Base-by-base conservation (phyloP, 352 stramenopile genomes). In the Phytopythium cucurbitacearum region DNA sequence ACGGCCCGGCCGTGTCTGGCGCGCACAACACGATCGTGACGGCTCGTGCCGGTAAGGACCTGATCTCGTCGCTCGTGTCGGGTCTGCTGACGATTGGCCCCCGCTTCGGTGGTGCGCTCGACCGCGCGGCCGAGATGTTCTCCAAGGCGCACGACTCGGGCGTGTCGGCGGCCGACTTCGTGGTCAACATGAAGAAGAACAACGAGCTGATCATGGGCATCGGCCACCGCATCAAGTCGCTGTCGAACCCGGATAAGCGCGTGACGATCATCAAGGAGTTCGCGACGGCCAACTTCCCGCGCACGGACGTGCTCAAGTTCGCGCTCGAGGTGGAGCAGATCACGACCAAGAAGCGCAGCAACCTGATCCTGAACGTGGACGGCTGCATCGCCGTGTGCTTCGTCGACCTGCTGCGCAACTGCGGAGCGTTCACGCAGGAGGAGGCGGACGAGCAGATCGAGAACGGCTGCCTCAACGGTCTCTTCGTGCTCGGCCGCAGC, bases 121-220 rank as follows among this genome's bases (percentile, higher is more conserved):
- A 99, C 67, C 93, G 97, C 63, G 91, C 93, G 15, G 94, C 93
- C 34, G 78, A 85, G 62, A 97, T 97, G 88, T 98, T 98, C 59
- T 89, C 80, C 28, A 75, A 87, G 53, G 93, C 91, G 21, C 84
- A 86, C 59, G 93, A 98, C 73, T 85, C 80, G 52, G 92, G 94
- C 21, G 48, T 96, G 34, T 87, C 90, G 33, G 83, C 94, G 0
- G 59, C 71, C 8, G 82, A 96, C 43, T 99, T 98, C 65, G 94
- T 99, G 11, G 89, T 95, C 57, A 84, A 93, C 52, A 98, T 98
- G 92, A 88, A 93, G 56, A 85, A 86, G 51, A 76, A 97, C 53
- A 97, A 97, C 75, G 93, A 98, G 70, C 82, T 98, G 7, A 98
- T 98, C 62, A 98, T 98, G 94, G 95, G 95, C 44, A 98, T 98